Base-by-base conservation (phyloP, 2,329 filamentous ascomycete genomes). In the Sclerotinia trifoliorum region DNA sequence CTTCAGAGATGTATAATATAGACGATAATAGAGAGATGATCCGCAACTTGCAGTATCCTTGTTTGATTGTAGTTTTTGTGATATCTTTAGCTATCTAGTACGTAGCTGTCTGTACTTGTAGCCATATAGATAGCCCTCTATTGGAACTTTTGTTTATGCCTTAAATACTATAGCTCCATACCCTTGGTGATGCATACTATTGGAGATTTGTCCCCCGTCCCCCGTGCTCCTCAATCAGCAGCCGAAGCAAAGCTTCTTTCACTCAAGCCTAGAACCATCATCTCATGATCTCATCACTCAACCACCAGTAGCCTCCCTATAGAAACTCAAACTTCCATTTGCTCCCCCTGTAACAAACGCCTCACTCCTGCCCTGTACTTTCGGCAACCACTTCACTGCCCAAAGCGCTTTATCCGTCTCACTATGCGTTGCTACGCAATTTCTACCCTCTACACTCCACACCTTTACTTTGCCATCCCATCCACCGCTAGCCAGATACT, bases 391-490 rank as follows among this genome's bases (percentile, higher is more conserved):
- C 75, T 88, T 90, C 39, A 94, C 92, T 66, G 88, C 87, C 91
- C 94, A 97, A 3, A 98, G 78, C 0, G 89, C 86, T 79, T 91
- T 91, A 71, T 94, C 94, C 7, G 92, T 93, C 81, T 98, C 94
- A 68, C 90, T 94, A 78, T 97, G 93, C 13, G 95, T 99, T 17
- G 94, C 93, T 56, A 99, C 95, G 77, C 95, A 98, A 5, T 85
- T 84, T 68, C 88, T 86, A 46, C 89, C 86, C 75, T 97, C 93
- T 69, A 97, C 86, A 42, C 92, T 94, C 95, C 95, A 99, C 42
- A 98, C 91, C 80, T 97, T 97, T 70, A 91, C 92, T 79, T 96
- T 97, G 49, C 95, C 94, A 77, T 98, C 94, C 78, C 96, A 93
- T 1, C 91, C 88, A 60, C 93, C 92, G 76, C 91, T 96, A 3